Conservation (phyloP, 495 filamentous ascomycete species). For the Amphirosellinia nigrospora region DNA sequence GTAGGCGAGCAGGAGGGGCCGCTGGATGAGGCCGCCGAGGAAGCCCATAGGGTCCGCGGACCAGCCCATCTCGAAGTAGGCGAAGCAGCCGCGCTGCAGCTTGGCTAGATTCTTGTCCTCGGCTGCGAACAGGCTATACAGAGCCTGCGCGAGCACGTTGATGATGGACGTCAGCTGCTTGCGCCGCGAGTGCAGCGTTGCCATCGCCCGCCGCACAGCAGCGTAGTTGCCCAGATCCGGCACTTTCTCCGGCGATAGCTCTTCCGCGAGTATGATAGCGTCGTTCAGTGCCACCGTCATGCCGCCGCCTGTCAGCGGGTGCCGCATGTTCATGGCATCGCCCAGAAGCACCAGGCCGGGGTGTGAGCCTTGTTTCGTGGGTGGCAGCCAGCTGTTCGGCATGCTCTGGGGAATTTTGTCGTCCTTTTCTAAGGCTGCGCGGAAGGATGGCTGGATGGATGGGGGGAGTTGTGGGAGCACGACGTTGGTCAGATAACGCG, state of each 20-base stretch:
- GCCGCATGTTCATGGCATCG: slow-evolving; percentile 96
- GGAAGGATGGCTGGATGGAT: slow-evolving; percentile 75
- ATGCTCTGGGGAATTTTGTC: slow-evolving; percentile 73
- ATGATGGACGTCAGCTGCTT: slow-evolving; percentile 84
- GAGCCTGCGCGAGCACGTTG: slow-evolving; percentile 92
- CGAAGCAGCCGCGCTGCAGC: slow-evolving; percentile 90
- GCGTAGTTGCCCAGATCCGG: slow-evolving; percentile 71
- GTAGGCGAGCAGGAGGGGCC: slow-evolving; percentile 78
- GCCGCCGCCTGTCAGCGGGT: slow-evolving; percentile 90
- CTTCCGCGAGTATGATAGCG: slow-evolving; percentile 72
- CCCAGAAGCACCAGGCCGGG: slow-evolving; percentile 83
- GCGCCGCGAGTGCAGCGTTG: slow-evolving; percentile 82
- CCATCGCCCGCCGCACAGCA: slow-evolving; percentile 71
- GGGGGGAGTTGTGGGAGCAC: slow-evolving; percentile 79
- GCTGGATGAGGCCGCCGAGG: slow-evolving; percentile 80
- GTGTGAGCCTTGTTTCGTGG: slow-evolving; percentile 67
- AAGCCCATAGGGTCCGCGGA: slow-evolving; percentile 80
- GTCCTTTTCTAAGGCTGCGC: slow-evolving; percentile 74
- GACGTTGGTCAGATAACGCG: slow-evolving; percentile 76
- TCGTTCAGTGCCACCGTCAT: slow-evolving; percentile 97
- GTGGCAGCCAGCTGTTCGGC: slow-evolving; percentile 92
- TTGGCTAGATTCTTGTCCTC: slow-evolving; percentile 76
- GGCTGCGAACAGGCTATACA: slow-evolving; percentile 91
- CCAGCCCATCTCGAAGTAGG: slow-evolving; percentile 84
- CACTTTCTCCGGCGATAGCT: slow-evolving; percentile 70